Conservation (phyloP, 352 stramenopile species). For the Phytophthora fragariaefolia region DNA sequence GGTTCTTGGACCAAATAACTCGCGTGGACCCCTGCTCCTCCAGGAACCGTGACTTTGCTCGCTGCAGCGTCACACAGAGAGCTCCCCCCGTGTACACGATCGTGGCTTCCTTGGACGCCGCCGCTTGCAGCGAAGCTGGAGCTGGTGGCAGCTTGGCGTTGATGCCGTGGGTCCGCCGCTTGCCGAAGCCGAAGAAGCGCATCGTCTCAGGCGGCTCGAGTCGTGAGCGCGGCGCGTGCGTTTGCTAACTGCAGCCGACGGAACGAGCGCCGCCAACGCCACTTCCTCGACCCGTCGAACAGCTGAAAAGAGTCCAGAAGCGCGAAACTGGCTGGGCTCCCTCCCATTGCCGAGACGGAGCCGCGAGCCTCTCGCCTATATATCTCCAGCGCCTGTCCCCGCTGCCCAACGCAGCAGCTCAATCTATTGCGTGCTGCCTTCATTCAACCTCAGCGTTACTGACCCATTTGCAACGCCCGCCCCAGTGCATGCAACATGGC, state of each 20-base stretch:
- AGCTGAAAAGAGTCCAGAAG: conserved; percentile 28
- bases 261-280: background rate
- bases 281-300: conserved; percentile 6
- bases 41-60: conserved; percentile 41
- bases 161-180: conserved; percentile 12
- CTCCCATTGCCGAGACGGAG: background rate
- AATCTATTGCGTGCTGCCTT: no score
- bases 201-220: conserved; percentile 17
- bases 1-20: conserved; percentile 52
- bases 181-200: conserved; percentile 23
- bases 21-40: conserved; percentile 38
- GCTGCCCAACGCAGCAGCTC: no score
- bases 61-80: conserved; percentile 52
- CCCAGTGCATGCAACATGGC: no score
- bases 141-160: conserved; percentile 16
- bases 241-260: conserved; percentile 17
- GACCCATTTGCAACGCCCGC: background rate
- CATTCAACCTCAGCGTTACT: no score
- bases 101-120: conserved; percentile 11
- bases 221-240: conserved; percentile 11
- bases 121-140: conserved; percentile 4
- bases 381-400: conserved; percentile 11
- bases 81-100: conserved; percentile 44
- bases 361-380: background rate
- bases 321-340: conserved; percentile 16